Percentiles rank a stretch among this genome's conserved stretches.
phyloP scores from a whole-genome alignment of 1,284 basidiomycete species.

The Prillingera fragicola region DNA sequence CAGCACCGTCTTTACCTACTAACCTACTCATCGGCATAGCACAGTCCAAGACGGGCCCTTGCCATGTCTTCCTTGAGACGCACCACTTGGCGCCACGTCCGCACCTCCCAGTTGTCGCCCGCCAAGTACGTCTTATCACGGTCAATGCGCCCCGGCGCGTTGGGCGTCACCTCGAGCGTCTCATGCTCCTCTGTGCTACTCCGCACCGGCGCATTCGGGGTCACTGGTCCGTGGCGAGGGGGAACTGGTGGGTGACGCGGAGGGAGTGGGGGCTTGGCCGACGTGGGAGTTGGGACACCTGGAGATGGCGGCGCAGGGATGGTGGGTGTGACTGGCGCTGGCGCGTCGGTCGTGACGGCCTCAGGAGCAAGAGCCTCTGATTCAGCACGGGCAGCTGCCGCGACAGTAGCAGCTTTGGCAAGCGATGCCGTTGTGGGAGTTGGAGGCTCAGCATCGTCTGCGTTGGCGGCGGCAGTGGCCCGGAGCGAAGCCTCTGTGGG shows the following conservation, averaged over 20 bases:
- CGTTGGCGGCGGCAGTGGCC: not conserved
- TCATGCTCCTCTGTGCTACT: constrained; percentile 10
- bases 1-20: no score
- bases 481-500: not conserved
- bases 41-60: constrained; percentile 73
- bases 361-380: no score
- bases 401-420: not conserved
- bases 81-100: constrained; percentile 77
- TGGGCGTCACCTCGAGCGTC: constrained; percentile 5
- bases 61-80: constrained; percentile 83
- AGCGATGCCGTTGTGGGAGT: not conserved
- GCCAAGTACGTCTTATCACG: constrained; percentile 39
- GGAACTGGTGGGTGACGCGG: no score
- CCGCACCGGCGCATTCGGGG: no score
- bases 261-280: not conserved
- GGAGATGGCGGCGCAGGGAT: not conserved
- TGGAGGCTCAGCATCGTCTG: constrained; percentile 10
- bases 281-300: not conserved
- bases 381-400: not conserved
- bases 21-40: no score
- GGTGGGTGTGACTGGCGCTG: not conserved
- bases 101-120: constrained; percentile 80
- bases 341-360: no score
- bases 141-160: constrained; percentile 19
- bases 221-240: no score